Conservation (phyloP, 805 yeast genomes). For the Myxozyma lipomycoides region DNA sequence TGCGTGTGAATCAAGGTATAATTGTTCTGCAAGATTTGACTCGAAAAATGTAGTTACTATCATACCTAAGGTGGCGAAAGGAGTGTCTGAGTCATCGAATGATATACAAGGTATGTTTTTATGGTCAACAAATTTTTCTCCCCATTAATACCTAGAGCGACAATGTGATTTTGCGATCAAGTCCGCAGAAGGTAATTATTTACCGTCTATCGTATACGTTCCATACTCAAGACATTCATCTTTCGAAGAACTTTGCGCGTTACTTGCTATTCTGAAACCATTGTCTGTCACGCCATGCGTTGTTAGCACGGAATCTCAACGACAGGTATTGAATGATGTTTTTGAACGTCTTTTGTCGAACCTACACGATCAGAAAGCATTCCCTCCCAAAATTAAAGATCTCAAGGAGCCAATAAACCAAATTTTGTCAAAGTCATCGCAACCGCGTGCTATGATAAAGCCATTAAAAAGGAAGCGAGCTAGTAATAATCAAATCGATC, state of each 20-base stretch:
- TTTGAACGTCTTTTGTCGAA: not conserved
- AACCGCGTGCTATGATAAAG: too few species aligned
- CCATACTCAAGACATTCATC: constrained; percentile 50
- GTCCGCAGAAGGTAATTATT: too few species aligned
- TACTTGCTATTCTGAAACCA: constrained; percentile 41
- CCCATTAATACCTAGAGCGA: too few species aligned
- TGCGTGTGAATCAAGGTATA: constrained; percentile 3
- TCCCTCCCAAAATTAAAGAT: too few species aligned
- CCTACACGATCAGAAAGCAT: not conserved
- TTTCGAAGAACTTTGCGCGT: constrained; percentile 40
- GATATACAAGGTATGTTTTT: too few species aligned
- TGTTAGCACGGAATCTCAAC: constrained; percentile 30
- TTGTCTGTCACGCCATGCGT: constrained; percentile 45
- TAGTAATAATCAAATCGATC: too few species aligned
- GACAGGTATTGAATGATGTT: not conserved
- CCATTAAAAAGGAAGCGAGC: too few species aligned
- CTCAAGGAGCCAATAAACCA: too few species aligned
- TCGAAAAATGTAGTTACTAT: not conserved
- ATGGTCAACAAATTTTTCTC: too few species aligned
- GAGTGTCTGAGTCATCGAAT: constrained; percentile 26
- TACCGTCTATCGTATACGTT: constrained; percentile 21
- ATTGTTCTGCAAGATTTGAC: not conserved
- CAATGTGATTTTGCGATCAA: too few species aligned
- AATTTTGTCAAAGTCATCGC: too few species aligned
- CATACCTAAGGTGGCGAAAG: constrained; percentile 28